A percentile compares a stretch with the other conserved stretches of the same genome.
Conservation (phyloP, 495 filamentous ascomycete genomes). For the Penicillium steckii region DNA sequence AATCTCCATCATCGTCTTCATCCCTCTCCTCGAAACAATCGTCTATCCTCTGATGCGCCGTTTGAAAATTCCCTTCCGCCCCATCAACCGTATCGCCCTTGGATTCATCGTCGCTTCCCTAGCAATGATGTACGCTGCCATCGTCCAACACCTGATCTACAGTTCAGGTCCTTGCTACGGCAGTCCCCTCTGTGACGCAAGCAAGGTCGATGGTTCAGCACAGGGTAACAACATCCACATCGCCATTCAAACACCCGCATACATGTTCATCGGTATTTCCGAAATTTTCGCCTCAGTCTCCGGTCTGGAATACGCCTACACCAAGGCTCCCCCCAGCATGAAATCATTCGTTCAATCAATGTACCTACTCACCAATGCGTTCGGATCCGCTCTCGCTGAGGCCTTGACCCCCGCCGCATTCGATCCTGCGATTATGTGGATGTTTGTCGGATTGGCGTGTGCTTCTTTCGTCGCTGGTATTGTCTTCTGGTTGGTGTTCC, state of each 20-base stretch:
- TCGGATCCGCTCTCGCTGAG: conserved; percentile 69
- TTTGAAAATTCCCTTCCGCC: conserved; percentile 63
- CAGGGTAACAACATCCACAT: conserved; percentile 56
- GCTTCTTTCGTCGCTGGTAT: conserved; percentile 43
- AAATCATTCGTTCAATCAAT: conserved; percentile 75
- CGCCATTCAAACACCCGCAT: conserved; percentile 67
- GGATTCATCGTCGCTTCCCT: conserved; percentile 66
- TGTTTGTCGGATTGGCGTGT: conserved; percentile 62
- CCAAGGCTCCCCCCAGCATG: conserved; percentile 81
- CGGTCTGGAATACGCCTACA: conserved; percentile 74
- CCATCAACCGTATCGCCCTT: conserved; percentile 71
- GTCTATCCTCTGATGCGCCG: conserved; percentile 68
- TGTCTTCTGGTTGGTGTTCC: conserved; percentile 46
- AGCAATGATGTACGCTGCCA: conserved; percentile 64
- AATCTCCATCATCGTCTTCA: conserved; percentile 68
- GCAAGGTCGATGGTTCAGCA: conserved; percentile 29
- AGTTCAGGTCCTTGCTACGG: conserved; percentile 51
- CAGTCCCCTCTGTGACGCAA: conserved; percentile 33
- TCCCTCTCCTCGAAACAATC: conserved; percentile 65
- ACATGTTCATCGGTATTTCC: conserved; percentile 68
- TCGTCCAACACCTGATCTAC: conserved; percentile 75
- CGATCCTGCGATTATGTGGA: conserved; percentile 69
- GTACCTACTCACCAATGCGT: conserved; percentile 71
- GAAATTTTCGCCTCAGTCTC: conserved; percentile 76
- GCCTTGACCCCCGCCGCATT: conserved; percentile 65